phyloP scores from a whole-genome alignment of 2,329 filamentous ascomycete genomes.

The Claviceps humidiphila region DNA sequence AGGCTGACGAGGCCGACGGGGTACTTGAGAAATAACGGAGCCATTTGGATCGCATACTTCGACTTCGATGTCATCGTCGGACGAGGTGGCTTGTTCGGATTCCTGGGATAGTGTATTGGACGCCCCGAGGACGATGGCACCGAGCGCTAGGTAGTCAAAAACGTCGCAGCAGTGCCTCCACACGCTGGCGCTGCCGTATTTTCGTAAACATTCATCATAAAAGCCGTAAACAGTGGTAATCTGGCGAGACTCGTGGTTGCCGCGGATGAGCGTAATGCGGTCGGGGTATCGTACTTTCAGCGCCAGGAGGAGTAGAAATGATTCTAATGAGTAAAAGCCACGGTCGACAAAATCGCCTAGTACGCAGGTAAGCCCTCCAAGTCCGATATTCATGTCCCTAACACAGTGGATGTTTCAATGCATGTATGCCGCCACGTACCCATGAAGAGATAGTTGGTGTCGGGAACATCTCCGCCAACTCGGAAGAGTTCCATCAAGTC shows the following conservation, averaged over 20 bases:
- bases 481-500: constrained; percentile 94
- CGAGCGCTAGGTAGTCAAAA: constrained; percentile 90
- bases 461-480: constrained; percentile 83
- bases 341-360: constrained; percentile 91
- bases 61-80: constrained; percentile 70
- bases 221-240: constrained; percentile 97
- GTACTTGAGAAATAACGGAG: constrained; percentile 61
- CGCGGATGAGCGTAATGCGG: constrained; percentile 88
- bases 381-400: not conserved
- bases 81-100: constrained; percentile 30
- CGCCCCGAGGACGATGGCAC: constrained; percentile 83
- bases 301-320: constrained; percentile 86
- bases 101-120: constrained; percentile 42
- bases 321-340: constrained; percentile 95
- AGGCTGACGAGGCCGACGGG: constrained; percentile 29
- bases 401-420: not conserved
- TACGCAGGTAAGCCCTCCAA: not conserved
- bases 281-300: constrained; percentile 96
- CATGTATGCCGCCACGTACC: constrained; percentile 34
- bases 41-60: constrained; percentile 83
- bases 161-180: constrained; percentile 97
- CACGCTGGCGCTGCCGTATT: constrained; percentile 93
- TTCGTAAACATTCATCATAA: constrained; percentile 91
- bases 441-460: constrained; percentile 97
- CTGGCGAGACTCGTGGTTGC: constrained; percentile 91